phyloP scores from a whole-genome alignment of 164 flowering plant species.

The Platanus orientalis region DNA sequence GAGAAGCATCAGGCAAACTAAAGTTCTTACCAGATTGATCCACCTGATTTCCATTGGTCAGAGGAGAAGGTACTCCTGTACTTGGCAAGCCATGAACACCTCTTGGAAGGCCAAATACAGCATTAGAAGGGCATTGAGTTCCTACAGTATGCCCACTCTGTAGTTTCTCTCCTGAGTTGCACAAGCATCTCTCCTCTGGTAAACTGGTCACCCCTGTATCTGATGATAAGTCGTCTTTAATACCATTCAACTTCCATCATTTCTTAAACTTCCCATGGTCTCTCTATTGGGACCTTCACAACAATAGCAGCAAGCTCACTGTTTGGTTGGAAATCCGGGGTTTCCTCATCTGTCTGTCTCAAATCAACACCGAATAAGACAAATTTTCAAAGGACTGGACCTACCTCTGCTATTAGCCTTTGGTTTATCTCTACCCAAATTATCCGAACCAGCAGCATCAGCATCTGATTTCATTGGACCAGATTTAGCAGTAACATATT shows the following conservation, averaged over 20 bases:
- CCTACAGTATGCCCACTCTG: no score
- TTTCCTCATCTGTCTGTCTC: conserved; percentile 31
- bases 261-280: background rate
- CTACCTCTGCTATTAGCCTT: conserved; percentile 36
- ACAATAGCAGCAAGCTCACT: conserved; percentile 81
- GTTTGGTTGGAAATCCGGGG: conserved; percentile 25
- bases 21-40: no score
- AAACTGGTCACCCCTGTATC: conserved; percentile 10
- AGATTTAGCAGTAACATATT: conserved; percentile 34
- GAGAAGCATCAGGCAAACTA: no score
- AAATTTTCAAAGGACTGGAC: conserved; percentile 75
- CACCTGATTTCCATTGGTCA: conserved; percentile 79
- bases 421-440: conserved; percentile 23
- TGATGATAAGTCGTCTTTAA: conserved; percentile 5
- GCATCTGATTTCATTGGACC: conserved; percentile 39
- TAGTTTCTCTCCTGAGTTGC: conserved; percentile 13
- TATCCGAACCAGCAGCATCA: conserved; percentile 22
- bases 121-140: no score
- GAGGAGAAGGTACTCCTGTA: conserved; percentile 61
- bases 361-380: conserved; percentile 48
- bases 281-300: conserved; percentile 32
- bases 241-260: conserved; percentile 4
- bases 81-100: conserved; percentile 72
- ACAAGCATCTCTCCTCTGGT: conserved; percentile 13
- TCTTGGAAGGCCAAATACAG: conserved; percentile 63